Conservation (phyloP, 805 yeast genomes). For the Candida nitratophila region DNA sequence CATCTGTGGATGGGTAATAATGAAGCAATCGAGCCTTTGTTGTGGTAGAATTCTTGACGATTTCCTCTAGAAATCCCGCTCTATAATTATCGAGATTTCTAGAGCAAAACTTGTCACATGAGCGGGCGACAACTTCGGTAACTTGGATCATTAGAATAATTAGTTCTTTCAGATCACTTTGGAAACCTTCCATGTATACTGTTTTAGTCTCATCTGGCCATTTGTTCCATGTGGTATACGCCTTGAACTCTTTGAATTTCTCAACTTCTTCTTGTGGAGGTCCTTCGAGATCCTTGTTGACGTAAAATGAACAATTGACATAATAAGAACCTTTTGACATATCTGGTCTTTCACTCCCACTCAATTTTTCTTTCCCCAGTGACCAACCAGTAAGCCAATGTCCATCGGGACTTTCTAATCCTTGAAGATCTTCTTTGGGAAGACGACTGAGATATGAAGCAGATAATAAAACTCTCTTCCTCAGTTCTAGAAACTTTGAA, state of each 20-base stretch:
- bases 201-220: constrained; percentile 37
- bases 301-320: constrained; percentile 50
- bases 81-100: constrained; percentile 23
- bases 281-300: constrained; percentile 36
- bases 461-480: constrained; percentile 34
- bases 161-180: constrained; percentile 29
- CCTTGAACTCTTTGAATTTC: constrained; percentile 27
- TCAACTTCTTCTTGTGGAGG: constrained; percentile 30
- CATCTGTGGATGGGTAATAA: constrained; percentile 33
- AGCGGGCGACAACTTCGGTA: constrained; percentile 43
- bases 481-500: constrained; percentile 26
- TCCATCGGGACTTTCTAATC: constrained; percentile 41
- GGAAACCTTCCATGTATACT: constrained; percentile 28
- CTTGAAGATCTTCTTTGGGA: constrained; percentile 25
- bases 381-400: constrained; percentile 58
- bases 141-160: constrained; percentile 41
- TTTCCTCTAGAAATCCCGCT: constrained; percentile 32
- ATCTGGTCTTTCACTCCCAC: constrained; percentile 36
- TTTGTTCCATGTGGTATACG: constrained; percentile 42
- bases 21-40: constrained; percentile 54
- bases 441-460: constrained; percentile 37
- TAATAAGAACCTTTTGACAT: constrained; percentile 49
- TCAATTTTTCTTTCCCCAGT: constrained; percentile 45
- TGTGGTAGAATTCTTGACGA: constrained; percentile 42
- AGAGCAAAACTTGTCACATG: constrained; percentile 41